Evolutionary conservation across 1,284 basidiomycete genomes (phyloP).

Genomic region (Papiliotrema terrestris): DNA sequence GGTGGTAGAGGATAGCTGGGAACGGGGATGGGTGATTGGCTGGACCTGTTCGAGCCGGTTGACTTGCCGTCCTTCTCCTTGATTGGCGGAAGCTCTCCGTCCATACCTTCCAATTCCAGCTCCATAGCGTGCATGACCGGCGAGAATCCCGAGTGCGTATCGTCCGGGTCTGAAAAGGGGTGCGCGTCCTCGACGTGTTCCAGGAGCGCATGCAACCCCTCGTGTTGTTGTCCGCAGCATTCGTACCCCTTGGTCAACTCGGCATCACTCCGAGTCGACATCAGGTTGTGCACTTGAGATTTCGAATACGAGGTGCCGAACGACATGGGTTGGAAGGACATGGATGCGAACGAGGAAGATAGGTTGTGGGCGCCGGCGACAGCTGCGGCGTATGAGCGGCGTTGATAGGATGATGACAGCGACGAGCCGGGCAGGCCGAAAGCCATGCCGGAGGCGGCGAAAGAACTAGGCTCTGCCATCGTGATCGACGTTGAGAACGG

Average conservation of each 20-base stretch:
- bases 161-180: slow-evolving; percentile 34
- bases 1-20: slow-evolving; percentile 39
- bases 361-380: slow-evolving; percentile 24
- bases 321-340: slow-evolving; percentile 36
- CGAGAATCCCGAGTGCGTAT: slow-evolving; percentile 24
- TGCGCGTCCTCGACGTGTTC: slow-evolving; percentile 47
- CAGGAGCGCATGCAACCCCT: slow-evolving; percentile 39
- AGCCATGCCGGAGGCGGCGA: slow-evolving; percentile 27
- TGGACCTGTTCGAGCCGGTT: slow-evolving; percentile 23
- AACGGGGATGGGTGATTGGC: slow-evolving; percentile 33
- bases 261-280: slow-evolving; percentile 35
- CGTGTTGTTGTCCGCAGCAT: slow-evolving; percentile 37
- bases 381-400: slow-evolving; percentile 43
- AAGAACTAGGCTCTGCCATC: slow-evolving; percentile 37
- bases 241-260: slow-evolving; percentile 42
- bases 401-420: slow-evolving; percentile 19
- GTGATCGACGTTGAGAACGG: slow-evolving; percentile 41
- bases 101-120: slow-evolving; percentile 39
- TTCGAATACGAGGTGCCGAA: slow-evolving; percentile 35
- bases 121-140: slow-evolving; percentile 43
- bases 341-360: slow-evolving; percentile 40
- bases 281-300: slow-evolving; percentile 36
- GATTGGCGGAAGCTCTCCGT: neutral
- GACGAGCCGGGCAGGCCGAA: slow-evolving; percentile 26
- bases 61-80: neutral